Evolutionary conservation across 306 rosid genomes (phyloP), one percentile per base, ranked within the genome.

Genomic region (Mimosa bimucronata): DNA sequence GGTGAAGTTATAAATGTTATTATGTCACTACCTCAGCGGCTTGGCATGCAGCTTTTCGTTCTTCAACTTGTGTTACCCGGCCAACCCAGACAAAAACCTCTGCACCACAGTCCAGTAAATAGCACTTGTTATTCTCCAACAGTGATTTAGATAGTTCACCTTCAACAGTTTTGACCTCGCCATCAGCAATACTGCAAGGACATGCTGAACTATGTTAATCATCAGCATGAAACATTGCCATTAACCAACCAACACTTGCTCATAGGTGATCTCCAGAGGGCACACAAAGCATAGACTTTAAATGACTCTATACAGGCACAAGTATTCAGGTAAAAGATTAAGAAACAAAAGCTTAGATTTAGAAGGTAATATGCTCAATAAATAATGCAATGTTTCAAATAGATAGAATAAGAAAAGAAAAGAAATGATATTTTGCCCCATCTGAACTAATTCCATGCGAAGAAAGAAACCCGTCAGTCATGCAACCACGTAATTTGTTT

Each of bases 61-160:
- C 99, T 80, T 96, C 99, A 66, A 96, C 89, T 86, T 93, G 99
- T n/a, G 97, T 96, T 80, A 90, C 90, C 66, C 99, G 90, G 79
- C 99, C 99, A 79, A 96, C 88, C 99, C 99, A 96, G 77, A 93
- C 77, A 84, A 89, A 93, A 52, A 96, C 83, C 88, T 93, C 99
- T 42, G 92, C 86, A 66, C 99, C 99, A 76, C 97, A 90, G 88
- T 96, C 99, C 91, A 96, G 78, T 65, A 96, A 79, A 88, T 96
- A 96, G 83, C 97, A 91, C 80, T 89, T 91, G 87, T 86, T 90
- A 87, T 96, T 96, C 90, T 93, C 98, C 87, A 96, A 78, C 80
- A 88, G 72, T 82, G 94, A 91, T 74, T 96, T 96, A 45, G 93
- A 89, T 80, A 93, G 89, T 79, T 93, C 99, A 70, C 92, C 92